Conservation (phyloP, 768 basidiomycete genomes). For the Mycena sanguinolenta region DNA sequence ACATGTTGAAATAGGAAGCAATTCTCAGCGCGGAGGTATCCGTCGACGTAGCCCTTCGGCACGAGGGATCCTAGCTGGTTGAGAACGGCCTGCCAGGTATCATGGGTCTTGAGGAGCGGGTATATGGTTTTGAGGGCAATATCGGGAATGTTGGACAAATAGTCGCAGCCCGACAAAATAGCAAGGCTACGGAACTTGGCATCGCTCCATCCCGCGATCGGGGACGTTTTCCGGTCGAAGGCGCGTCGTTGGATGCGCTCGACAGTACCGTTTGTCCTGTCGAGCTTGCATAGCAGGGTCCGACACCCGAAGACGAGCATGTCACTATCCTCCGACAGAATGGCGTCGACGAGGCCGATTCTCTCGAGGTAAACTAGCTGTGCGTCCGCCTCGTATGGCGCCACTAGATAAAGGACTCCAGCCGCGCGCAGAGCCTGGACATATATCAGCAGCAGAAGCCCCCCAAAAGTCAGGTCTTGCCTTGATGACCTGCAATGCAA, state of each 20-base stretch:
- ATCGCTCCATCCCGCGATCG: constrained; percentile 91
- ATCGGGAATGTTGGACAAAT: constrained; percentile 90
- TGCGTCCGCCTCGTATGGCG: constrained; percentile 98
- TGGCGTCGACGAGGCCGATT: constrained; percentile 84
- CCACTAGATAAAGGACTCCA: constrained; percentile 86
- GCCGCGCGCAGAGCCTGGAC: constrained; percentile 87
- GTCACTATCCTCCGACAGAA: constrained; percentile 98
- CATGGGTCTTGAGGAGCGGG: constrained; percentile 81
- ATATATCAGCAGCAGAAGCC: constrained; percentile 1
- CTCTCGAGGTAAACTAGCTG: constrained; percentile 95
- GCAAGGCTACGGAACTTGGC: constrained; percentile 93
- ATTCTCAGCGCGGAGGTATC: constrained; percentile 88
- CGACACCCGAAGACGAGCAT: constrained; percentile 95
- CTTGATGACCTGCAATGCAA: constrained; percentile 98
- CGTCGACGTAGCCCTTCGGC: constrained; percentile 82
- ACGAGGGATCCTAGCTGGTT: constrained; percentile 83
- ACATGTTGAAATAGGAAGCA: constrained; percentile 95
- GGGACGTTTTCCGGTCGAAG: constrained; percentile 70
- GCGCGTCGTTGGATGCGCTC: constrained; percentile 71
- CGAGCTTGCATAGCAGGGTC: constrained; percentile 94
- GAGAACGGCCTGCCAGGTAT: constrained; percentile 87
- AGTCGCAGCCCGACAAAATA: constrained; percentile 93
- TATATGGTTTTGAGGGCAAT: constrained; percentile 96
- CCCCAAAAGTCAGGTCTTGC: constrained; percentile 53
- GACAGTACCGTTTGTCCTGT: constrained; percentile 72